A percentile compares a stretch with the other conserved stretches of the same genome.
Conservation (phyloP, 306 rosid species). For the Abrus precatorius region DNA sequence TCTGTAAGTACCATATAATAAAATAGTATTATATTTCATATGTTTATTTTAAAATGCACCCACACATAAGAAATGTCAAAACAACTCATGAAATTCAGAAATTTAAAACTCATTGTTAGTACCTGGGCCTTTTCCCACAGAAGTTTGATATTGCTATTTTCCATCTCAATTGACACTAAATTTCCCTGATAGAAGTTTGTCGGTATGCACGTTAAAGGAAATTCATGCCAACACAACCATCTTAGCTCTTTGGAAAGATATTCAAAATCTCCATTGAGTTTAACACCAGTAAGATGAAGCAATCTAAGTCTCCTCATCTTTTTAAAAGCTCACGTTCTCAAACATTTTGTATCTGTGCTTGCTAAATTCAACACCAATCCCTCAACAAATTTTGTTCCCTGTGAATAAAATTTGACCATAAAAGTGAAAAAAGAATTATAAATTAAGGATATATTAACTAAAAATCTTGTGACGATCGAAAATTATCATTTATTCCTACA, state of each 20-base stretch:
- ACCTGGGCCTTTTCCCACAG: constrained; percentile 26
- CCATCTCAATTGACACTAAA: constrained; percentile 4
- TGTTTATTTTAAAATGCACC: not conserved
- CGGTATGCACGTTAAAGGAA: not conserved
- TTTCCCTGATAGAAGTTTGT: not conserved
- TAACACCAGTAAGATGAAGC: constrained; percentile 5
- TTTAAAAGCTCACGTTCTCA: not conserved
- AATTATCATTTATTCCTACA: not conserved
- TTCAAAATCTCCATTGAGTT: not conserved
- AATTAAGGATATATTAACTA: not conserved
- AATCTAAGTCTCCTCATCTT: constrained; percentile 25
- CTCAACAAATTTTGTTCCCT: constrained; percentile 25
- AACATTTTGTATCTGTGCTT: not conserved
- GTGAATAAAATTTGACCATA: not conserved
- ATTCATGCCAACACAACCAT: constrained; percentile 24
- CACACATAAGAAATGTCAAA: not conserved
- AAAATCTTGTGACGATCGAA: not conserved
- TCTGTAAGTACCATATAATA: not conserved
- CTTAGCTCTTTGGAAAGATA: not conserved
- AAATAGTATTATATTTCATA: too few relatives aligned
- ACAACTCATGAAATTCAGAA: not conserved
- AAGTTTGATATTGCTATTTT: not conserved
- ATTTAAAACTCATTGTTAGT: not conserved
- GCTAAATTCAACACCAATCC: constrained; percentile 24
- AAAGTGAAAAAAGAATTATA: not conserved